Base-by-base conservation (phyloP, 2,329 filamentous ascomycete genomes). In the Pseudocercospora ulei region DNA sequence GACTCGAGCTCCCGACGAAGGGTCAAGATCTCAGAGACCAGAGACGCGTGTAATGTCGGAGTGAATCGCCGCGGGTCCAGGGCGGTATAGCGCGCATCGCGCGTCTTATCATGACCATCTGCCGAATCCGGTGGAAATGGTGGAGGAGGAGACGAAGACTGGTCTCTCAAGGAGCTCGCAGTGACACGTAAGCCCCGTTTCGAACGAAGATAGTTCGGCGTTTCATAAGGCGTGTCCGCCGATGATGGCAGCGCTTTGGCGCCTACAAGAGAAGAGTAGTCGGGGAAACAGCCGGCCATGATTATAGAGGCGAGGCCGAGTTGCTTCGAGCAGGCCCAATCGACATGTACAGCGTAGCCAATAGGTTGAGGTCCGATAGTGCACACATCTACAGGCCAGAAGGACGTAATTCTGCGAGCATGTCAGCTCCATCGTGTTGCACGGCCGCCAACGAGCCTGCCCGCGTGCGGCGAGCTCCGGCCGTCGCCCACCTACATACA, bases 31-130 rank as follows among this genome's bases (percentile, higher is more conserved):
- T 98, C 90, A 0, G 88, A 88, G 1, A 98, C 88, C 4, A 98
- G 68, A 34, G 84, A 95, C 5, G 90, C 90, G 60, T 96, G 90
- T 7, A 98, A 66, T 0, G 87, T 96, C 1, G 90, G 90, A 0
- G 90, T 98, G 57, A 98, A 95, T 23, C 90, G 76, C 39, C 88
- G 77, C 2, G 90, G 86, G 56, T 98, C 90, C 18, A 95, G 68
- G 13, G 85, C 77, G 20, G 86, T 76, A 30, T 48, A 48, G 27
- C 48, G 48, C 23, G 75, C 62, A 56, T 84, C 78, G 41, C 70
- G 61, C 49, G 38, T 51, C 51, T 49, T 63, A 56, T 51, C 59
- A 49, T 45, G 35, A 17, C 36, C 27, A 7, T 64, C 62, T 26
- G 59, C 58, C 11, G 57, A 57, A 29, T 65, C 65, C n/a, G 68